Evolutionary conservation across 495 filamentous ascomycete species (phyloP), one percentile per base, ranked within the genome.

Genomic region (Xylaria curta): DNA sequence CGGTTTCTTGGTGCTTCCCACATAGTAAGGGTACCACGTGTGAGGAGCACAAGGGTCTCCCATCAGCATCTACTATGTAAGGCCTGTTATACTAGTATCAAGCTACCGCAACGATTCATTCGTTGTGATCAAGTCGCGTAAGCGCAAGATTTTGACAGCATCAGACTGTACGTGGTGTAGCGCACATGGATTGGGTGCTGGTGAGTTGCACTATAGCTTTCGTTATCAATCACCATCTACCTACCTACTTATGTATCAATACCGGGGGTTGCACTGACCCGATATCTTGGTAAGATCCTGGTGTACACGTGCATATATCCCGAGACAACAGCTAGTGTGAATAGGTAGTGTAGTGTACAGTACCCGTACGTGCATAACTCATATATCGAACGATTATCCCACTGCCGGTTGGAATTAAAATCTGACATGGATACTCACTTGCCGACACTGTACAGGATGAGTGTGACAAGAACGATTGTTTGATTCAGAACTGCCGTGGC

Each of bases 211-310:
- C 31, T 60, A 31, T 60, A 31, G 33, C 38, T 63, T 63, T 26
- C 60, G n/a, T 65, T 64, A 63, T 63, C 61, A 64, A 64, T 44
- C 61, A 31, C n/a, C 10, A 28, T 28, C 61, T n/a, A n/a, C n/a
- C n/a, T n/a, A n/a, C n/a, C n/a, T n/a, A n/a, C n/a, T n/a, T n/a
- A 63, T 26, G 1, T 38, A 38, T 38, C 36, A 8, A 38, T 47
- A n/a, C 61, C 61, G 38, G n/a, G 38, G 17, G 21, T 42, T 15
- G 19, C 58, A 38, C 24, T 13, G 68, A 70, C 68, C 68, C 68
- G 68, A 70, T 62, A 54, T 70, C 40, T 40, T 62, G 68, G 68
- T 70, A 70, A 70, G 58, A 47, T 53, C 66, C 54, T 59, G 28
- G 66, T 13, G 31, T 63, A 42, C 38, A 42, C 38, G 38, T 42